Evolutionary conservation across 495 filamentous ascomycete species (phyloP).

Genomic region (Choiromyces venosus): DNA sequence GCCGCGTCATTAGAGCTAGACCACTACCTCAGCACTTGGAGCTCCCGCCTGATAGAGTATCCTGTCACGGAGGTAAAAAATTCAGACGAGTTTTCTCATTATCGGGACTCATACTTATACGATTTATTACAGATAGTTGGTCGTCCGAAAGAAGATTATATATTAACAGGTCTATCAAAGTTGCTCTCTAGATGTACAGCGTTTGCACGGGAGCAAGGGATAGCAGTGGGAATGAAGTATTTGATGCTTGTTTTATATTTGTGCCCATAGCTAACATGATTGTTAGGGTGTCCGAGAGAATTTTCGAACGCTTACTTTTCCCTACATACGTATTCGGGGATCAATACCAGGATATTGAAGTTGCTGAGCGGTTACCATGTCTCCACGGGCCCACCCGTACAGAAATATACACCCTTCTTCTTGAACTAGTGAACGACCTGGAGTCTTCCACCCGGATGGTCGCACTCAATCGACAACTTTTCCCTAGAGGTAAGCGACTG

Average conservation of each 20-base stretch:
- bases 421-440: slow-evolving; percentile 26
- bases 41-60: slow-evolving; percentile 24
- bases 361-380: slow-evolving; percentile 30
- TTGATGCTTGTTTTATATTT: neutral
- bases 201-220: slow-evolving; percentile 21
- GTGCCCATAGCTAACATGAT: slow-evolving; percentile 11
- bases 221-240: slow-evolving; percentile 32
- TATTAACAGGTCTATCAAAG: slow-evolving; percentile 37
- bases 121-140: slow-evolving; percentile 32
- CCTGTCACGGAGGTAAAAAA: slow-evolving; percentile 34
- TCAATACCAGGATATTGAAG: slow-evolving; percentile 17
- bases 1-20: slow-evolving; percentile 31
- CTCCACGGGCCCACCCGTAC: slow-evolving; percentile 37
- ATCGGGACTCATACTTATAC: neutral
- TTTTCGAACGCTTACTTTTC: slow-evolving; percentile 36
- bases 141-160: slow-evolving; percentile 39
- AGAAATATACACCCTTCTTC: slow-evolving; percentile 36
- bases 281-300: slow-evolving; percentile 25
- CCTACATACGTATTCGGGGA: slow-evolving; percentile 11
- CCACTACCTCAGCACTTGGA: slow-evolving; percentile 33
- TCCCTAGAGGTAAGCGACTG: slow-evolving; percentile 31
- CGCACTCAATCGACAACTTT: slow-evolving; percentile 29
- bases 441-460: slow-evolving; percentile 35
- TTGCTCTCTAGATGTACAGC: slow-evolving; percentile 29
- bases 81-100: neutral